Conservation (phyloP, 441 rosid species). For the Metrosideros polymorpha region DNA sequence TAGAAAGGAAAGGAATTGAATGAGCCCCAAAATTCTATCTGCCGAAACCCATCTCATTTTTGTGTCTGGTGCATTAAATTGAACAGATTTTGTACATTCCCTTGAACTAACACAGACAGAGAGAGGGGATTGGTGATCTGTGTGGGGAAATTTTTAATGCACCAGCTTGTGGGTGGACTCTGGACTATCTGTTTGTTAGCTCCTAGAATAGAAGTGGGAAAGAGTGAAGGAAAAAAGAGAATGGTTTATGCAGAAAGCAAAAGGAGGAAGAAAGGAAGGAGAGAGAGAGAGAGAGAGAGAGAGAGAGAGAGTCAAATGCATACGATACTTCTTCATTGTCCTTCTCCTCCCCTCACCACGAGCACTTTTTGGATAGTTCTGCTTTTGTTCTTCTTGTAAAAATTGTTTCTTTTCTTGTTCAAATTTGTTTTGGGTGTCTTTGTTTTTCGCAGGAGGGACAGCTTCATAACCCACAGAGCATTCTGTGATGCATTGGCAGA, state of each 20-base stretch:
- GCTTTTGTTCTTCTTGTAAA: conserved; percentile 22
- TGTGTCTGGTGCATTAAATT: not conserved
- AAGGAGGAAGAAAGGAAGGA: not conserved
- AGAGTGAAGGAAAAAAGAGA: not conserved
- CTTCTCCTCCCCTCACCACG: not conserved
- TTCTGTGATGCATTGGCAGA: conserved; percentile 49
- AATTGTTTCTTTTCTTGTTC: conserved; percentile 16
- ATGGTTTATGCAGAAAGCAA: not conserved
- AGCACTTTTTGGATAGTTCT: conserved; percentile 9
- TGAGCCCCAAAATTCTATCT: not conserved
- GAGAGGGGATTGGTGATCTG: not conserved
- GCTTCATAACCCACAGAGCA: conserved; percentile 45
- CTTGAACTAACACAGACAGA: not conserved
- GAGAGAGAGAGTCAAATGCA: not conserved
- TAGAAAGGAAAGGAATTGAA: not conserved
- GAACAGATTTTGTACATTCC: not conserved
- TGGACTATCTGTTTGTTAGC: not conserved
- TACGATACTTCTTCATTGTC: not conserved
- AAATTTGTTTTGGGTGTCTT: conserved; percentile 5
- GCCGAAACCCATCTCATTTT: not conserved
- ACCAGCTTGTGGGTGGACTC: not conserved
- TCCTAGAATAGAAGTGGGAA: not conserved
- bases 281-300: not conserved
- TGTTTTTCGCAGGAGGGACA: conserved; percentile 31
- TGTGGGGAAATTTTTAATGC: not conserved